A percentile compares a stretch with the other conserved stretches of the same genome.
Conservation (phyloP, 345 rosid genomes). For the Gossypium bickii region DNA sequence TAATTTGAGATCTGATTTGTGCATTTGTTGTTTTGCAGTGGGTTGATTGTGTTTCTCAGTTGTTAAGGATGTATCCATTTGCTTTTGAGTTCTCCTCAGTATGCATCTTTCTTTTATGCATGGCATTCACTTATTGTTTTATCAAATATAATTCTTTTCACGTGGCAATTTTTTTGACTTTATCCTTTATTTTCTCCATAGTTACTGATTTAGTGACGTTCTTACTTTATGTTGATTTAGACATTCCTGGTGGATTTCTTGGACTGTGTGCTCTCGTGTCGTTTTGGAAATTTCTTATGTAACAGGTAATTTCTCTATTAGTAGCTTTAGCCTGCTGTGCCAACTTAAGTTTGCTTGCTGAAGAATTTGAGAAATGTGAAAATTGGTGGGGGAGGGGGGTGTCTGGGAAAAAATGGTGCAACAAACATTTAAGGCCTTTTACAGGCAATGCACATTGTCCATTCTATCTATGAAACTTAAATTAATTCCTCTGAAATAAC, state of each 20-base stretch:
- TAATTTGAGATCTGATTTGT: neutral
- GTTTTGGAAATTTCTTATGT: constrained; percentile 94
- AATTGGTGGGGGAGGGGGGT: neutral
- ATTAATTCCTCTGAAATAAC: neutral
- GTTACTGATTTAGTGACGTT: constrained; percentile 10
- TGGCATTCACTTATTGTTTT: neutral
- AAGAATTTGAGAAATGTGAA: neutral
- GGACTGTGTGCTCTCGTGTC: constrained; percentile 83
- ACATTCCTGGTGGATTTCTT: constrained; percentile 85
- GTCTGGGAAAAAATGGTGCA: neutral
- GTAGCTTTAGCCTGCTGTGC: neutral
- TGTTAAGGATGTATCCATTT: constrained; percentile 92
- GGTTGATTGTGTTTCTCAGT: constrained; percentile 85
- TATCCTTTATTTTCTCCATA: neutral
- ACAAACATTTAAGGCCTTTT: neutral
- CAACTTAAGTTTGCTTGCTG: neutral
- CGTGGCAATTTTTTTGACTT: neutral
- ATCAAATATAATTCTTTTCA: neutral
- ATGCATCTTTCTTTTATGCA: constrained; percentile 32
- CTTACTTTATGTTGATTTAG: constrained; percentile 36
- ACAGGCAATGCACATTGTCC: neutral
- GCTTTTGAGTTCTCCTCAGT: constrained; percentile 97
- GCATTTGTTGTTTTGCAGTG: constrained; percentile 9
- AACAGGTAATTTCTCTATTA: constrained; percentile 51
- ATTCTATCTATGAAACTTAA: constrained; percentile 6